Percentiles rank a stretch among this genome's conserved stretches.
Evolutionary conservation across 163 green algal genomes (phyloP).

Genomic region (Chlorella variabilis): DNA sequence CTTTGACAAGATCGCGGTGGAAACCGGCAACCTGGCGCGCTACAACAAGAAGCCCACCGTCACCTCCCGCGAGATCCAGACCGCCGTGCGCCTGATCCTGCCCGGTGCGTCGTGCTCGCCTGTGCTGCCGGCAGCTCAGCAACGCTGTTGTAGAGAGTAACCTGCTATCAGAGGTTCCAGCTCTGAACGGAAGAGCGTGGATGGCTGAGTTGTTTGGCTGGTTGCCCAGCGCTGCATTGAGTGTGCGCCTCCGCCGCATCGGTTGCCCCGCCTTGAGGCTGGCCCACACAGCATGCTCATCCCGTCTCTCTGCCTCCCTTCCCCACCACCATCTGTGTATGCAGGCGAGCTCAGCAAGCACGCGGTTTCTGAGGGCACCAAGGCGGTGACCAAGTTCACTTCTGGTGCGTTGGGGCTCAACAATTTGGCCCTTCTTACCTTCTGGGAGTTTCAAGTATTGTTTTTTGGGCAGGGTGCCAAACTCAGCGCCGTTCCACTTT

Average conservation of each 20-base stretch:
- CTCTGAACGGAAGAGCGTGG: neutral
- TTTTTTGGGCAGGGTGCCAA: too few species aligned
- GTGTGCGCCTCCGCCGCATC: neutral
- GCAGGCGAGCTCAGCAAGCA: slow-evolving; percentile 86
- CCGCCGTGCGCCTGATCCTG: slow-evolving; percentile 83
- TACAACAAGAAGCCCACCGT: slow-evolving; percentile 97
- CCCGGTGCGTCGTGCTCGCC: slow-evolving; percentile 63
- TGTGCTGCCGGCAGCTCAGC: too few species aligned
- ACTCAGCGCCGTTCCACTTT: too few species aligned
- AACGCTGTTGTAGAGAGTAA: too few species aligned
- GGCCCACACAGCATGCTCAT: neutral
- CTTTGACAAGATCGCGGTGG: slow-evolving; percentile 62
- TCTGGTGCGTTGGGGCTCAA: slow-evolving; percentile 58
- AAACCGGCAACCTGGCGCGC: slow-evolving; percentile 84
- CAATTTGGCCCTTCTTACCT: too few species aligned
- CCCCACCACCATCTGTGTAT: neutral
- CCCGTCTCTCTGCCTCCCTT: neutral
- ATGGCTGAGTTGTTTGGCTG: neutral
- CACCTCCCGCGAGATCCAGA: slow-evolving; percentile 87
- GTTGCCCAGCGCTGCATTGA: too few species aligned
- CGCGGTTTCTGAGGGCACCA: slow-evolving; percentile 92
- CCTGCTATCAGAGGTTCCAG: too few species aligned
- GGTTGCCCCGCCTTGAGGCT: neutral
- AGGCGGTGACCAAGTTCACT: slow-evolving; percentile 96
- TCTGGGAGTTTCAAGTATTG: too few species aligned